Evolutionary conservation across 2,329 filamentous ascomycete genomes (phyloP).

Genomic region (Chaetomium strumarium): DNA sequence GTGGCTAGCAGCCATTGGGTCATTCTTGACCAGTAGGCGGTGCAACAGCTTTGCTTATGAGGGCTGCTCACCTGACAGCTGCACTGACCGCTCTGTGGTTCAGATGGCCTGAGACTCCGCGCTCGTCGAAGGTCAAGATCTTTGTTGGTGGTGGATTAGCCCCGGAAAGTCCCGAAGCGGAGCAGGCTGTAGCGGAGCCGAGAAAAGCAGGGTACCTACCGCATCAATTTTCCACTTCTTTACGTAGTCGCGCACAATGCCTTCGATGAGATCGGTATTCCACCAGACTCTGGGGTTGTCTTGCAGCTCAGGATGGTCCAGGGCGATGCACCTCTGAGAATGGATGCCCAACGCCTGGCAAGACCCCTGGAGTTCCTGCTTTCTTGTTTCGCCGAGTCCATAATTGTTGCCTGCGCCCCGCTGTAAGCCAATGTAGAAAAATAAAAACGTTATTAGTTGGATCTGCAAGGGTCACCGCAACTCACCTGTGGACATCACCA

Average conservation of each 20-base stretch:
- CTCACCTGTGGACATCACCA: conserved; percentile 32
- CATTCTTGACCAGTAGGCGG: neutral
- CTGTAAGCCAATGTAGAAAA: neutral
- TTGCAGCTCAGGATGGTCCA: conserved; percentile 33
- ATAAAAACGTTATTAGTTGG: neutral
- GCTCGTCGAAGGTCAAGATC: conserved; percentile 38
- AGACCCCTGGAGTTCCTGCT: conserved; percentile 28
- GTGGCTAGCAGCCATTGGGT: neutral
- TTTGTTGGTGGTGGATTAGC: conserved; percentile 9
- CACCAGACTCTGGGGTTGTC: conserved; percentile 36
- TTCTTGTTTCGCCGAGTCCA: conserved; percentile 28
- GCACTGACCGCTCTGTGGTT: conserved; percentile 37
- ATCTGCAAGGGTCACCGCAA: neutral
- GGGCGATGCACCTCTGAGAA: conserved; percentile 27
- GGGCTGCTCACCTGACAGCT: conserved; percentile 31
- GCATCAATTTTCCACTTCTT: conserved; percentile 34
- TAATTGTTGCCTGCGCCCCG: conserved; percentile 27
- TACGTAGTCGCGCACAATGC: conserved; percentile 31
- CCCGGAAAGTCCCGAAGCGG: neutral
- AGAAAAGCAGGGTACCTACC: conserved; percentile 17
- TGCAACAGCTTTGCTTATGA: neutral
- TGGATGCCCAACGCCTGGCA: conserved; percentile 29
- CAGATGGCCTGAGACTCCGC: conserved; percentile 36
- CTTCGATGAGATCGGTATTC: conserved; percentile 31
- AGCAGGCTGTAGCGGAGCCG: neutral